phyloP scores from a whole-genome alignment of 225 moss, liverwort and hornwort species.

The Marchantia paleacea region DNA sequence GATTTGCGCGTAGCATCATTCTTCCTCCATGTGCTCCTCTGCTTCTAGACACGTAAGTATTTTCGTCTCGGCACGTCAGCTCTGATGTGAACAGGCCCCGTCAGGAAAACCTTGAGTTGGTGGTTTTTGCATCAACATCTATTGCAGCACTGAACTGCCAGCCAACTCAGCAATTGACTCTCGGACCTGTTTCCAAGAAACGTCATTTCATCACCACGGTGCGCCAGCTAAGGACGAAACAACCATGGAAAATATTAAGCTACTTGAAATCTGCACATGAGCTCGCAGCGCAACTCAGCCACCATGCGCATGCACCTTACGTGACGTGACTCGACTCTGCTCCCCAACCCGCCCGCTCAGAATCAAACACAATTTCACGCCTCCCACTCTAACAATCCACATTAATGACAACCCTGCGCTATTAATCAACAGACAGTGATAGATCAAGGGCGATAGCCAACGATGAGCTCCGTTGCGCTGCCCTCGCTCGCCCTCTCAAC shows the following conservation, averaged over 20 bases:
- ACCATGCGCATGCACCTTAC: background rate
- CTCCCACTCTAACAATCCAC: background rate
- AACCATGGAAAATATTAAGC: background rate
- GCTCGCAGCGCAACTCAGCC: background rate
- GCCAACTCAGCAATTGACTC: background rate
- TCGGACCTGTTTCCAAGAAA: background rate
- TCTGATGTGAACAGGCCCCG: background rate
- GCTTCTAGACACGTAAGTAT: background rate
- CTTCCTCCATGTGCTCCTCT: background rate
- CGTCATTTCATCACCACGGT: background rate
- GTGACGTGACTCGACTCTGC: too few species aligned
- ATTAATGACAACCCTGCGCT: background rate
- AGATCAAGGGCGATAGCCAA: background rate
- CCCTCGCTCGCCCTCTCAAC: too few species aligned
- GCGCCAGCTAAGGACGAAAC: background rate
- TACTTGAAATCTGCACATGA: background rate
- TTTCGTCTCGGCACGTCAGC: background rate
- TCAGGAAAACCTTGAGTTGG: background rate
- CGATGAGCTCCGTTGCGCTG: background rate
- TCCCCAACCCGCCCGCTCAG: too few species aligned
- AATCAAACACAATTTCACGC: too few species aligned
- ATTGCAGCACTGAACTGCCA: background rate
- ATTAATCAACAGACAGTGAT: too few species aligned
- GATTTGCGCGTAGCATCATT: background rate
- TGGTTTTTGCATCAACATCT: background rate